Base-by-base conservation (phyloP, 2,329 filamentous ascomycete species). In the Botrytis fabae region DNA sequence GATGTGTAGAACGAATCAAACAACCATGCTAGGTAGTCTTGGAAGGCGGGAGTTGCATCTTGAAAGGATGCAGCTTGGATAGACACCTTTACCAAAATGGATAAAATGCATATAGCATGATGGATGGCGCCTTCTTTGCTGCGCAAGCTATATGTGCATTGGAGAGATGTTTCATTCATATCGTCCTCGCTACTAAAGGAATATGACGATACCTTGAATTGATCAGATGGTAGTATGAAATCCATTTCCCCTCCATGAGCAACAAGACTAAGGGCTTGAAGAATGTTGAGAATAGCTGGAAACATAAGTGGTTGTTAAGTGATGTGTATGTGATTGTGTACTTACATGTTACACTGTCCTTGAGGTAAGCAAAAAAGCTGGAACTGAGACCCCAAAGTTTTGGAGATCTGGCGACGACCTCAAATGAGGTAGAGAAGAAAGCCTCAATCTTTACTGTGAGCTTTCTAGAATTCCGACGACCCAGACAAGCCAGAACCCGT, bases 401-500 rank as follows among this genome's bases (percentile, higher is more conserved):
- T 32, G 83, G 83, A 6, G 83, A 82, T 70, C 83, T 82, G 68
- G 83, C 82, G 40, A 86, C 80, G 14, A 84, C 80, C 40, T 85
- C 80, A 76, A 88, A 83, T 8, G 88, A 77, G 63, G 85, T 84
- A 68, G 83, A 82, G 69, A 89, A 84, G 73, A 91, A 85, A 4
- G 81, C 81, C 76, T 88, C 84, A n/a, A 91, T 86, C 18, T 85
- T 84, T 28, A 83, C 80, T 16, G 83, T 83, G 20, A 91, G 80
- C 25, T 83, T 83, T 48, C 84, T 77, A 74, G 84, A 89, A 60
- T 83, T 81, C 77, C 80, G 78, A 70, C 87, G 86, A 1, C 89
- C 89, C 40, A 91, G 83, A 76, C 91, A 82, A 73, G 82, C 85
- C 76, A 89, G 85, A 61, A 88, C 82, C 80, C 85, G 88, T 65